Base-by-base conservation (phyloP, 495 filamentous ascomycete species). In the Aspergillus coremiiformis region DNA sequence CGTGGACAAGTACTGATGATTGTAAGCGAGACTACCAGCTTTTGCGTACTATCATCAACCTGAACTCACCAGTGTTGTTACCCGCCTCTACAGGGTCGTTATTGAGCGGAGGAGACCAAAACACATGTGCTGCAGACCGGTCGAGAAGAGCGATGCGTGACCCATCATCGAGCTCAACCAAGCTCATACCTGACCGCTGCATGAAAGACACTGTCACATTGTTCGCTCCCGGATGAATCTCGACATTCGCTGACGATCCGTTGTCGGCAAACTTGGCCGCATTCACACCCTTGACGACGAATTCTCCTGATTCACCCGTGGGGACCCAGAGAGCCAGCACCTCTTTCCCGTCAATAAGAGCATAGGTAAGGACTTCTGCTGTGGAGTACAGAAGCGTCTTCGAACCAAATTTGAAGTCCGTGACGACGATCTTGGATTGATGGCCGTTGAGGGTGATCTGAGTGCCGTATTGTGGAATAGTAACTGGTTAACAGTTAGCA, bases 381-480 rank as follows among this genome's bases (percentile, higher is more conserved):
- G 81, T 83, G 2, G 80, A 82, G 58, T 84, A 84, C 1, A 82
- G 66, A 8, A 84, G 58, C 12, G 60, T 78, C 39, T 75, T 59
- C 8, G 63, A 59, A 1, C 75, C 79, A 27, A 83, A 72, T 3
- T 48, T 60, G 53, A 80, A 83, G 54, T 83, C 81, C 0, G 80
- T 83, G 4, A 81, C 74, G 20, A 82, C 47, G 32, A 84, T 82
- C 65, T 84, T 83, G 10, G 78, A 74, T 47, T 81, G 76, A 20
- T 79, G 73, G 4, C 81, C 81, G 57, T 81, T 81, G 15, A 84
- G 68, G 6, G 70, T 60, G 44, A 81, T 68, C 3, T 60, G 54
- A 7, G 66, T 61, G 17, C 66, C 69, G 32, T 68, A 58, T 46
- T 58, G 56, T 4, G 71, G 74, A 24, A 79, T 65, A 10, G 66